Percentiles rank a stretch among this genome's conserved stretches.
phyloP scores from a whole-genome alignment of 2,329 filamentous ascomycete genomes.

The Nectriaceae sp. region DNA sequence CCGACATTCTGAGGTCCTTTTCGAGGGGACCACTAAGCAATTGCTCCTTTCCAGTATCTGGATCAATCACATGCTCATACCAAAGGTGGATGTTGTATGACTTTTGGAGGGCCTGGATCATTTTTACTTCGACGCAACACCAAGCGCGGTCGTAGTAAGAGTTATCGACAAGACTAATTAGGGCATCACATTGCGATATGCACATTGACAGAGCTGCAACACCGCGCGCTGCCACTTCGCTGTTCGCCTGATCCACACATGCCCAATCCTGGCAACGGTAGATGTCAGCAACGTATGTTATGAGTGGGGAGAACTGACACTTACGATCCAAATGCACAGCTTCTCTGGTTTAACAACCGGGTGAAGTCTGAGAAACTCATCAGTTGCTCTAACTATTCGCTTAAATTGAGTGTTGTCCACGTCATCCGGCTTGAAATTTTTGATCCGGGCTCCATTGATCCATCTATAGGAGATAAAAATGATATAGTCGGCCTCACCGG shows the following conservation, averaged over 20 bases:
- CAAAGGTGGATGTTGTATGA: conserved; percentile 35
- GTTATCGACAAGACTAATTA: conserved; percentile 40
- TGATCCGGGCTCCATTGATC: conserved; percentile 24
- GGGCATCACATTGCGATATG: conserved; percentile 39
- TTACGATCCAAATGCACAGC: conserved; percentile 33
- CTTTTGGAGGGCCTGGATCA: conserved; percentile 32
- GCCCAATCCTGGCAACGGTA: conserved; percentile 42
- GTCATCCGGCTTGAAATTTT: conserved; percentile 30
- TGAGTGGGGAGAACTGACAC: too few relatives aligned
- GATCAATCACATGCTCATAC: conserved; percentile 27
- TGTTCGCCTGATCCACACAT: conserved; percentile 42
- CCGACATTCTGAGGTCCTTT: conserved; percentile 8
- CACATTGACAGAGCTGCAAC: conserved; percentile 38
- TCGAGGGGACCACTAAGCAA: conserved; percentile 8
- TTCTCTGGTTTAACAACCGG: conserved; percentile 20
- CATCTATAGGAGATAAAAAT: conserved; percentile 40
- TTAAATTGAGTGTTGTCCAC: conserved; percentile 32
- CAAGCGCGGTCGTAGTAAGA: conserved; percentile 39
- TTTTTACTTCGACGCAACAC: conserved; percentile 39
- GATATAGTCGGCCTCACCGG: too few relatives aligned
- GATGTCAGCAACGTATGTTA: too few relatives aligned
- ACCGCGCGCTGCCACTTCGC: conserved; percentile 32
- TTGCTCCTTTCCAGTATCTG: not conserved
- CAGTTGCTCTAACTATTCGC: conserved; percentile 31
- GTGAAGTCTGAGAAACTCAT: conserved; percentile 29